These are phyloP conservation scores for Mycosphaerella arachidis DNA, from an alignment of 2,329 filamentous ascomycete genomes.

Conservation along the genomic window DNA sequence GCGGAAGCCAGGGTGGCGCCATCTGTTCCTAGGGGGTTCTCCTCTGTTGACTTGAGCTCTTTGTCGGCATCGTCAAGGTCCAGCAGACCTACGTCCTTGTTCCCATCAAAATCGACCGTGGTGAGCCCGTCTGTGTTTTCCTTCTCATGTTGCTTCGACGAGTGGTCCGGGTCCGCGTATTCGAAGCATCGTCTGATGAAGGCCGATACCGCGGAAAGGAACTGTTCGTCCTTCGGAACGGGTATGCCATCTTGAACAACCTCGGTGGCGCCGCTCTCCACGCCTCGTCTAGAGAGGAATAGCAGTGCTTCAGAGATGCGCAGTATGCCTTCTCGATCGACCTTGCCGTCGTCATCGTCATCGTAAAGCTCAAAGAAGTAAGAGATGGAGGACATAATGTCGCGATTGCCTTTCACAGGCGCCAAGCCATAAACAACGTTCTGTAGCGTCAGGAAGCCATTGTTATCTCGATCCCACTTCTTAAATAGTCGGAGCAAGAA, in stretches of 20 bases:
- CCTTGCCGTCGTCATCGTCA: conserved; percentile 82
- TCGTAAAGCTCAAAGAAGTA: conserved; percentile 99
- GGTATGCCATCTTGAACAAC: conserved; percentile 30
- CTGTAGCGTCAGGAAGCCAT: conserved; percentile 75
- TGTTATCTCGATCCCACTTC: conserved; percentile 78
- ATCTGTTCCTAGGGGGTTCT: conserved; percentile 5
- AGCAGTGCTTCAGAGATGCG: conserved; percentile 90
- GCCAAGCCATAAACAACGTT: conserved; percentile 89
- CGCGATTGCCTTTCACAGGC: conserved; percentile 83
- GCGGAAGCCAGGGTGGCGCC: neutral
- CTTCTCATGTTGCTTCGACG: conserved; percentile 25
- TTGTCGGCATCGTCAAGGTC: conserved; percentile 50
- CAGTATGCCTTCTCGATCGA: conserved; percentile 91
- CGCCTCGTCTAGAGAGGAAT: conserved; percentile 83
- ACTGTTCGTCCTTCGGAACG: conserved; percentile 70
- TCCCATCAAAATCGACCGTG: conserved; percentile 72
- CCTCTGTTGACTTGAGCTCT: conserved; percentile 20
- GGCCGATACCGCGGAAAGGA: conserved; percentile 86
- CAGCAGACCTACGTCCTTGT: conserved; percentile 56
- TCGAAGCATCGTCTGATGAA: conserved; percentile 97
- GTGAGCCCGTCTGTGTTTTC: conserved; percentile 42
- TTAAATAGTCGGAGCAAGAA: conserved; percentile 85
- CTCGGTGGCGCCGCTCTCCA: conserved; percentile 37
- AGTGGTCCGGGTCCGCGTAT: conserved; percentile 84
- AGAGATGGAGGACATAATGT: conserved; percentile 96